Percentiles rank a stretch among this genome's conserved stretches.
Conservation (phyloP, 75 land plant species). For the Selaginella moellendorffii region DNA sequence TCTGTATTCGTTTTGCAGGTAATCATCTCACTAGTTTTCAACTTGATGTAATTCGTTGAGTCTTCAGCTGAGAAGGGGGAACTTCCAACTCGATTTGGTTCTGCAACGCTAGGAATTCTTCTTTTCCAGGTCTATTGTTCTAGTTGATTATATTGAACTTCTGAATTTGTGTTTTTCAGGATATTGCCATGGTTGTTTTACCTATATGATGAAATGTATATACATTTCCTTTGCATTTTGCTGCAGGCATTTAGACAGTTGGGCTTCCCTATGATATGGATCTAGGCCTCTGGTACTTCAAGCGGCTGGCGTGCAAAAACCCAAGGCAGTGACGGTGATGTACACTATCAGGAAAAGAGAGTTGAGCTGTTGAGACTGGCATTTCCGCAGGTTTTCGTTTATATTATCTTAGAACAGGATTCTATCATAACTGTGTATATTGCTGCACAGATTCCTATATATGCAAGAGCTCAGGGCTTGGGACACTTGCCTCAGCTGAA, state of each 20-base stretch:
- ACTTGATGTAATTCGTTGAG: background rate
- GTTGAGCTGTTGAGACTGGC: conserved; percentile 74
- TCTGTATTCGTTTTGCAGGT: conserved; percentile 98
- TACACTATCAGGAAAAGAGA: conserved; percentile 49
- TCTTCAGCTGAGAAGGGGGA: background rate
- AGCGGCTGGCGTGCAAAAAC: conserved; percentile 74
- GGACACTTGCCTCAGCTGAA: conserved; percentile 71
- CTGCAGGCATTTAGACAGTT: no score
- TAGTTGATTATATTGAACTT: no score
- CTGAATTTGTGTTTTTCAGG: no score
- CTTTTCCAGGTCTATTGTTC: no score
- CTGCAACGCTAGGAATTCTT: conserved; percentile 1
- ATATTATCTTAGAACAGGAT: no score
- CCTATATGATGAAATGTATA: no score
- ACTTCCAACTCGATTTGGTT: no score
- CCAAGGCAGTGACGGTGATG: conserved; percentile 94
- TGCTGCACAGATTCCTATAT: conserved; percentile 54
- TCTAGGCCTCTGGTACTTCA: conserved; percentile 80
- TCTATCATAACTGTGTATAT: no score
- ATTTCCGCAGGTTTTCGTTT: conserved; percentile 58
- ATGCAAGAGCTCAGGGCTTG: conserved; percentile 86
- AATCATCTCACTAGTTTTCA: conserved; percentile 3
- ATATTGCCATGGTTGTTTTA: no score
- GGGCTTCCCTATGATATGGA: no score
- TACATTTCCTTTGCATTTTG: no score